A percentile compares a stretch with the other conserved stretches of the same genome.
phyloP scores from a whole-genome alignment of 1,139 yeast genomes.

The Zygotorulaspora mrakii region DNA sequence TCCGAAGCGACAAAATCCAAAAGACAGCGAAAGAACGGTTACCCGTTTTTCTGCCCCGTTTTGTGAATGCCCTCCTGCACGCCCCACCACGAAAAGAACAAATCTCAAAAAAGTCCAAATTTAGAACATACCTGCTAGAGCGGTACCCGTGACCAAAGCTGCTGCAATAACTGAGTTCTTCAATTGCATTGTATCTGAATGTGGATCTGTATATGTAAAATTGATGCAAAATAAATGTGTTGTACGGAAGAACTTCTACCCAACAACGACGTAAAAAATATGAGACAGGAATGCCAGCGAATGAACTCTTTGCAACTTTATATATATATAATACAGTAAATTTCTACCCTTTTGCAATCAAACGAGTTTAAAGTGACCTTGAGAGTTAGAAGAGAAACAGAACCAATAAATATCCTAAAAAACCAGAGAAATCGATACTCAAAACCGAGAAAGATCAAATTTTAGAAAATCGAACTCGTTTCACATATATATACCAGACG shows the following conservation, averaged over 20 bases:
- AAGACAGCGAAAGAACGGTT: too few species aligned
- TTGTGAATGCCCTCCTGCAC: too few species aligned
- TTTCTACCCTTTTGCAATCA: not conserved
- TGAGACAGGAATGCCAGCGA: constrained; percentile 1
- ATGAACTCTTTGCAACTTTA: constrained; percentile 3
- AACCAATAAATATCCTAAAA: too few species aligned
- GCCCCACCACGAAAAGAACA: not conserved
- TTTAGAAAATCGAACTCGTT: not conserved
- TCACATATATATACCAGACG: constrained; percentile 3
- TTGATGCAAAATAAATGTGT: constrained; percentile 2
- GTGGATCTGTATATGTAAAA: not conserved
- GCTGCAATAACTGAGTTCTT: constrained; percentile 27
- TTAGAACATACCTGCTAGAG: constrained; percentile 41
- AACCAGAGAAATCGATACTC: too few species aligned
- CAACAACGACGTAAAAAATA: not conserved
- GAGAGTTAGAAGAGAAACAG: too few species aligned
- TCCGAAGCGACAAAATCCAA: too few species aligned
- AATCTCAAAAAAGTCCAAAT: not conserved
- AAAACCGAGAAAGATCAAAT: too few species aligned
- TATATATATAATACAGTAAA: constrained; percentile 1
- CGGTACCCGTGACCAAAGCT: constrained; percentile 45
- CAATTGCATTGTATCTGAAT: constrained; percentile 46
- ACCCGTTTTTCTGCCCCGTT: too few species aligned
- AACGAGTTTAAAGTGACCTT: too few species aligned
- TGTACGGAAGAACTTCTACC: not conserved